phyloP scores from a whole-genome alignment of 2,329 filamentous ascomycete genomes.

The Hypomyces perniciosus region DNA sequence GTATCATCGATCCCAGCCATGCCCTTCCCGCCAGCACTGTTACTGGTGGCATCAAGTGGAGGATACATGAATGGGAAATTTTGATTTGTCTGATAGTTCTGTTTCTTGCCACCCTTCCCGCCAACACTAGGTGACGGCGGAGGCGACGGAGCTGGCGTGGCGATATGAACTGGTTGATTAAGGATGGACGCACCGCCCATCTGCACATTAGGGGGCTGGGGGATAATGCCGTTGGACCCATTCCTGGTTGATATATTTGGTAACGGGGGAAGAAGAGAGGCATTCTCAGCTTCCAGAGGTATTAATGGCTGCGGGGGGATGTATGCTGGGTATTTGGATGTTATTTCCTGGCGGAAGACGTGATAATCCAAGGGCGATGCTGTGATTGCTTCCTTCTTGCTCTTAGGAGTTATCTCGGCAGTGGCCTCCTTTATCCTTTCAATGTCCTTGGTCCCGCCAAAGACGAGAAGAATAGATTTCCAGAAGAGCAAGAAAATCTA shows the following conservation, averaged over 20 bases:
- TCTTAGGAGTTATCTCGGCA: constrained; percentile 51
- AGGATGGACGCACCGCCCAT: constrained; percentile 71
- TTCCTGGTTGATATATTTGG: constrained; percentile 66
- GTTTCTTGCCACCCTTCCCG: constrained; percentile 93
- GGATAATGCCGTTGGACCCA: constrained; percentile 56
- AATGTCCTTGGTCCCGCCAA: constrained; percentile 72
- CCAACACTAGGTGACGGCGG: constrained; percentile 83
- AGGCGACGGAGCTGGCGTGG: constrained; percentile 93
- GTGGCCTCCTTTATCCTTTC: constrained; percentile 68
- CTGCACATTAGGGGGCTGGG: constrained; percentile 47
- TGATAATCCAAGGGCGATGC: constrained; percentile 96
- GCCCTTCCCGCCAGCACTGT: constrained; percentile 85
- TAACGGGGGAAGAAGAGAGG: constrained; percentile 80
- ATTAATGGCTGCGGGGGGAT: constrained; percentile 79
- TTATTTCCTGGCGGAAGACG: constrained; percentile 91
- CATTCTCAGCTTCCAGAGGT: constrained; percentile 83
- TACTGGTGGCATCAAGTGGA: constrained; percentile 81
- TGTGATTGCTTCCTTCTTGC: constrained; percentile 72
- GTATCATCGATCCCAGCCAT: constrained; percentile 71
- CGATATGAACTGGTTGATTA: constrained; percentile 94
- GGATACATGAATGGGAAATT: constrained; percentile 98
- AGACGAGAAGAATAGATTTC: constrained; percentile 83
- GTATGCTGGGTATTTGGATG: constrained; percentile 95
- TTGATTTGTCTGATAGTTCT: constrained; percentile 98
- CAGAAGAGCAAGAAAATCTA: constrained; percentile 78